A percentile compares a stretch with the other conserved stretches of the same genome.
phyloP scores from a whole-genome alignment of 2,329 filamentous ascomycete genomes.

The Hymenoscyphus albidus region DNA sequence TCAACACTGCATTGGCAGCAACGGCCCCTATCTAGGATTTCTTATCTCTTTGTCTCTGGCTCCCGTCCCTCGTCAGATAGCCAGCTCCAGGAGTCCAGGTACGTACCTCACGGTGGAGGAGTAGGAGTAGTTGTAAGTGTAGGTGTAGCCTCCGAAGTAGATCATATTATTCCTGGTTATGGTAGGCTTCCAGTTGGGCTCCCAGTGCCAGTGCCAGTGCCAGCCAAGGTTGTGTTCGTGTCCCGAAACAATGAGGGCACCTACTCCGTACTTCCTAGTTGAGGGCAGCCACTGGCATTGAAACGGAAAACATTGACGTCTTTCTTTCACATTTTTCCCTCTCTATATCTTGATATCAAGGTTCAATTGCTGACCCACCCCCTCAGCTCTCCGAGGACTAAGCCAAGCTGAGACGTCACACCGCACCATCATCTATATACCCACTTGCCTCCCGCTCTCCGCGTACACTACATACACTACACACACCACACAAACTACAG shows the following conservation, averaged over 20 bases:
- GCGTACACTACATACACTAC: background rate
- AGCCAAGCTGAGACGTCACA: background rate
- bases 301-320: background rate
- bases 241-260: background rate
- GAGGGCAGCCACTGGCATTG: background rate
- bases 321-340: background rate
- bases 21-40: slow-evolving; percentile 2
- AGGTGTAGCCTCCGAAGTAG: background rate
- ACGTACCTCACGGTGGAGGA: background rate
- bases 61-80: background rate
- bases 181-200: background rate
- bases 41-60: slow-evolving; percentile 2
- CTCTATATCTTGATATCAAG: background rate
- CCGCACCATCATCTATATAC: background rate
- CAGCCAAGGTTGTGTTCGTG: background rate
- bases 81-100: background rate
- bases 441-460: background rate
- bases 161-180: background rate
- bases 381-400: background rate
- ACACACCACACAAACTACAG: too few relatives aligned
- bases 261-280: too few relatives aligned
- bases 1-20: background rate
- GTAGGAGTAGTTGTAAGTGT: background rate
- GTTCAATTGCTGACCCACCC: background rate
- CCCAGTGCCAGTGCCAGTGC: background rate